Evolutionary conservation across 805 yeast genomes (phyloP).

Genomic region (Pichia kluyveri): DNA sequence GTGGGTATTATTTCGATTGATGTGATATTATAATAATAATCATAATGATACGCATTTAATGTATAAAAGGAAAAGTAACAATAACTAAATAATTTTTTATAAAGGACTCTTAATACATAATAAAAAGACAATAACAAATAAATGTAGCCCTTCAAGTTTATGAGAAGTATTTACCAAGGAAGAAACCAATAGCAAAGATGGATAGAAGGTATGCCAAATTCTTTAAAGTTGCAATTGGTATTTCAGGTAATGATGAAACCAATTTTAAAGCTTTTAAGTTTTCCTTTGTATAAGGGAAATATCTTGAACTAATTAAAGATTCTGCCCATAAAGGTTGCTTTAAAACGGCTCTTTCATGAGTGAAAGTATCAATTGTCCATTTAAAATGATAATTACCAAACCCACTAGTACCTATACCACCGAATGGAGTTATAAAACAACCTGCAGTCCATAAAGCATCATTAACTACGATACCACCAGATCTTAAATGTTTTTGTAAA

Average conservation of each 20-base stretch:
- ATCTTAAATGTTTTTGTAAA: constrained; percentile 29
- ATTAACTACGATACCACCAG: constrained; percentile 65
- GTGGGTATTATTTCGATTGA: constrained; percentile 54
- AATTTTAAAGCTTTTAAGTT: constrained; percentile 17
- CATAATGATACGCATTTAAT: not conserved
- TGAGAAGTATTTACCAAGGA: constrained; percentile 3
- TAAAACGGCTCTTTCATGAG: constrained; percentile 63
- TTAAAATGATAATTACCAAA: constrained; percentile 75
- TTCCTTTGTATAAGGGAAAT: constrained; percentile 46
- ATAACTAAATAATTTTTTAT: too few relatives aligned
- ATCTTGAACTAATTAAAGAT: constrained; percentile 42
- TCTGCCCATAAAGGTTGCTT: constrained; percentile 67
- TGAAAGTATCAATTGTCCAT: constrained; percentile 59
- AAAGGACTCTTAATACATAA: too few relatives aligned
- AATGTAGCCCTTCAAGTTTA: too few relatives aligned
- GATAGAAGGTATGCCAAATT: not conserved
- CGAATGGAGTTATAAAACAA: constrained; percentile 63
- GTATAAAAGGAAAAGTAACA: not conserved
- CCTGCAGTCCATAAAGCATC: constrained; percentile 68
- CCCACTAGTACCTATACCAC: constrained; percentile 86
- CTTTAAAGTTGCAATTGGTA: constrained; percentile 6
- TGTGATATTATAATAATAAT: not conserved
- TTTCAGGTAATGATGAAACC: constrained; percentile 9
- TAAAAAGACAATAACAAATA: too few relatives aligned
- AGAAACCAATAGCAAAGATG: constrained; percentile 7